Conservation (phyloP, 1,284 basidiomycete genomes). For the Tylopilus sp. region DNA sequence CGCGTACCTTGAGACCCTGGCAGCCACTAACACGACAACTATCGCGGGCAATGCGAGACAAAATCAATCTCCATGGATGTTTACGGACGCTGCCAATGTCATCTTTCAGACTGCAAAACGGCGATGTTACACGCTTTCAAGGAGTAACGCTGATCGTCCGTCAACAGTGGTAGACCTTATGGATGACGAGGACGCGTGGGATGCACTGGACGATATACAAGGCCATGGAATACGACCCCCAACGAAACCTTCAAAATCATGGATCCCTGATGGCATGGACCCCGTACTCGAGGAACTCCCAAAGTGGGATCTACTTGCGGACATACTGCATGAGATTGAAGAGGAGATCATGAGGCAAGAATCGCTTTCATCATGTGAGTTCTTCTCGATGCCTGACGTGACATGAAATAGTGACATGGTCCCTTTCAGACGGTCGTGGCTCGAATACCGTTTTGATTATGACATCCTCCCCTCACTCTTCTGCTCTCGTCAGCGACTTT, state of each 20-base stretch:
- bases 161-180: conserved; percentile 29
- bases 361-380: conserved; percentile 35
- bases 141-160: conserved; percentile 26
- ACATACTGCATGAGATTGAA: conserved; percentile 90
- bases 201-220: conserved; percentile 60
- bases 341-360: conserved; percentile 73
- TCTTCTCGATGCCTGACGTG: conserved; percentile 16
- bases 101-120: conserved; percentile 84
- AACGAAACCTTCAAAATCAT: conserved; percentile 34
- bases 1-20: conserved; percentile 86
- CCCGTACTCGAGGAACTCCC: conserved; percentile 92
- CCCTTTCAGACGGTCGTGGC: conserved; percentile 45
- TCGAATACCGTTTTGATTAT: conserved; percentile 83
- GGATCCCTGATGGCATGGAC: conserved; percentile 79
- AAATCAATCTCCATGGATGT: conserved; percentile 81
- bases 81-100: conserved; percentile 84
- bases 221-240: conserved; percentile 31
- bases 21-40: conserved; percentile 67
- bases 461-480: conserved; percentile 80
- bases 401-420: neutral
- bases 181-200: conserved; percentile 74
- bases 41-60: conserved; percentile 50
- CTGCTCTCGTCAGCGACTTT: conserved; percentile 74
- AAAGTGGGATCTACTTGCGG: conserved; percentile 88
- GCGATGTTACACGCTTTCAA: conserved; percentile 66